Conservation (phyloP, 371 early-diverging fungal species). For the Modicella reniformis region DNA sequence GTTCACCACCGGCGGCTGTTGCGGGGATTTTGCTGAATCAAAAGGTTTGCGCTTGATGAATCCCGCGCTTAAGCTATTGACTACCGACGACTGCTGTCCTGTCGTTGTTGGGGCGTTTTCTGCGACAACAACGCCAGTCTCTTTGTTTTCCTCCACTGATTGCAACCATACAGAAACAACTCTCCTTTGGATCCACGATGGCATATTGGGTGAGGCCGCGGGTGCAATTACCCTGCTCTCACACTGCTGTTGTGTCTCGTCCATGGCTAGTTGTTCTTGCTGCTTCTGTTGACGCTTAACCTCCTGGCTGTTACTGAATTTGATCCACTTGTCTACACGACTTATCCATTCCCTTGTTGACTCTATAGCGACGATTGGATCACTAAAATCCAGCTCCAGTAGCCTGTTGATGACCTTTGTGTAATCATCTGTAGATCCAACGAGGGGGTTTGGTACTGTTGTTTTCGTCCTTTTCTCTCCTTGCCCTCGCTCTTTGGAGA, state of each 20-base stretch:
- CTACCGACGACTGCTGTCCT: constrained; percentile 1
- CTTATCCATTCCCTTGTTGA: constrained; percentile 32
- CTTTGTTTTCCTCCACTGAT: not conserved
- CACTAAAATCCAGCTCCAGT: constrained; percentile 31
- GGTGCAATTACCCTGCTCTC: no score
- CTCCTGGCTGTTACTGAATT: not conserved
- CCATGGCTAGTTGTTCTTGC: not conserved
- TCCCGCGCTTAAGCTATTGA: constrained; percentile 13
- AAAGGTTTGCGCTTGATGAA: no score
- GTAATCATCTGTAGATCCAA: constrained; percentile 24
- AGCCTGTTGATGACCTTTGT: constrained; percentile 41
- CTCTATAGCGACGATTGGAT: not conserved
- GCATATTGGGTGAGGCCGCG: no score
- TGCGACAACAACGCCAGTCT: not conserved
- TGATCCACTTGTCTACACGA: constrained; percentile 22
- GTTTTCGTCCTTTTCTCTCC: not conserved
- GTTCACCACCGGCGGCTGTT: constrained; percentile 11
- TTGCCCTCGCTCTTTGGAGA: not conserved
- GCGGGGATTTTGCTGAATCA: constrained; percentile 22
- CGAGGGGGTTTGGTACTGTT: not conserved
- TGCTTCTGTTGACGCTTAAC: not conserved
- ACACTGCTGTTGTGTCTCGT: not conserved
- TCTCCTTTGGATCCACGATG: constrained; percentile 14
- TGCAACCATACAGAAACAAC: not conserved
- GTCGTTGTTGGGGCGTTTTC: not conserved